Conservation (phyloP, 2,329 filamentous ascomycete genomes). For the Cercospora nicotianae region DNA sequence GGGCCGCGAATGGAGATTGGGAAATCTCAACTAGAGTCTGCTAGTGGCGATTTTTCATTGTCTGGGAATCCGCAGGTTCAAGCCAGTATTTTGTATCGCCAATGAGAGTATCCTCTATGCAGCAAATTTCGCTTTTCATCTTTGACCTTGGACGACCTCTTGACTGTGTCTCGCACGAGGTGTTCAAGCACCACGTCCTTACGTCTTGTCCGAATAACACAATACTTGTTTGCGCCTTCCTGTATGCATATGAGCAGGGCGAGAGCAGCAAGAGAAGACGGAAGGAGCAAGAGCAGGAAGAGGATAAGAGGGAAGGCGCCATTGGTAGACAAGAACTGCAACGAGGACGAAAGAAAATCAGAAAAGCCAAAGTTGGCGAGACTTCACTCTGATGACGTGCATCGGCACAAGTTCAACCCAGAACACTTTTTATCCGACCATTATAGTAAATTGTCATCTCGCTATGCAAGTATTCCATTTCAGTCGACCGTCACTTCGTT, state of each 20-base stretch:
- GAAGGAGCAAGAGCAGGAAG: background rate
- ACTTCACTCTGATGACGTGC: background rate
- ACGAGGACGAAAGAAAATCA: background rate
- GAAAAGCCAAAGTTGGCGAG: background rate
- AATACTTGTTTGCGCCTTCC: background rate
- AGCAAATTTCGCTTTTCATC: background rate
- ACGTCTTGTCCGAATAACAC: too few species aligned
- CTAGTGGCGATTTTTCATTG: background rate
- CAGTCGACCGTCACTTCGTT: background rate
- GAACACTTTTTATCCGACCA: background rate
- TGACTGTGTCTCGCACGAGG: too few species aligned
- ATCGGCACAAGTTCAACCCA: background rate
- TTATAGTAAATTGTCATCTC: background rate
- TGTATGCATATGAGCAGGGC: background rate
- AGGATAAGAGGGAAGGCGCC: background rate
- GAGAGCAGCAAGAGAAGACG: background rate
- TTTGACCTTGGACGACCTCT: background rate
- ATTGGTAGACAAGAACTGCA: background rate
- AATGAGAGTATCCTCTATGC: background rate
- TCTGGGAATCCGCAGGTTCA: background rate
- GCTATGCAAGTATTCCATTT: constrained; percentile 1
- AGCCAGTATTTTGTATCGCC: background rate
- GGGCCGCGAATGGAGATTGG: background rate
- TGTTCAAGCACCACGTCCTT: too few species aligned
- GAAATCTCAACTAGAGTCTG: background rate